phyloP scores from a whole-genome alignment of 1,284 basidiomycete genomes.

The Pseudozyma pruni region DNA sequence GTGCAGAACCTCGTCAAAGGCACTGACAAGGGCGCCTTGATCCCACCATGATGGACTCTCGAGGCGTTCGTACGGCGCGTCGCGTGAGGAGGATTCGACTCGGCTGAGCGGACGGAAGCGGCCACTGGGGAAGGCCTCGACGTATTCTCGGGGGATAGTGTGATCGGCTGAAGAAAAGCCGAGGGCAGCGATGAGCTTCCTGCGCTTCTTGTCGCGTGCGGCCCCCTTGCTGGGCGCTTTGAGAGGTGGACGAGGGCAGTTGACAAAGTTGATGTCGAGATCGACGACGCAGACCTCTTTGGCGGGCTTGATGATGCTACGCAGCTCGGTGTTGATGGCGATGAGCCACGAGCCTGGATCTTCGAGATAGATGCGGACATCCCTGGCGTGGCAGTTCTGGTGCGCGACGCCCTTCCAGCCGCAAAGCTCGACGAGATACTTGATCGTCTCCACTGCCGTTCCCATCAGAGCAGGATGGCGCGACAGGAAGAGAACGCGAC shows the following conservation, averaged over 20 bases:
- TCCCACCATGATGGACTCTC: constrained; percentile 92
- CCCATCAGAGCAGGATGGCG: constrained; percentile 91
- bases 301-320: constrained; percentile 78
- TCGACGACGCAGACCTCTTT: constrained; percentile 88
- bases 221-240: constrained; percentile 83
- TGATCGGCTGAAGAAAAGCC: constrained; percentile 54
- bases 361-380: constrained; percentile 81
- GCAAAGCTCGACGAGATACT: constrained; percentile 89
- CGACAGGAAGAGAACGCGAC: constrained; percentile 88
- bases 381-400: constrained; percentile 77
- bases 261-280: constrained; percentile 90
- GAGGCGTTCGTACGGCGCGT: constrained; percentile 82
- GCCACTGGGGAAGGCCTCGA: constrained; percentile 92
- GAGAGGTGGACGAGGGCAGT: constrained; percentile 80
- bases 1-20: constrained; percentile 79
- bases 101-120: constrained; percentile 70
- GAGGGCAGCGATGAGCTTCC: constrained; percentile 72
- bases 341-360: constrained; percentile 87
- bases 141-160: constrained; percentile 76
- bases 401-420: constrained; percentile 86
- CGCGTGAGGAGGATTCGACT: constrained; percentile 83
- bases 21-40: constrained; percentile 84
- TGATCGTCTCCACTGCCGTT: constrained; percentile 85
- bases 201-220: constrained; percentile 84
- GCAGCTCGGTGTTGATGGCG: constrained; percentile 85